Evolutionary conservation across 108 stramenopile species (phyloP).

Genomic region (Mayamaea pseudoterrestris): DNA sequence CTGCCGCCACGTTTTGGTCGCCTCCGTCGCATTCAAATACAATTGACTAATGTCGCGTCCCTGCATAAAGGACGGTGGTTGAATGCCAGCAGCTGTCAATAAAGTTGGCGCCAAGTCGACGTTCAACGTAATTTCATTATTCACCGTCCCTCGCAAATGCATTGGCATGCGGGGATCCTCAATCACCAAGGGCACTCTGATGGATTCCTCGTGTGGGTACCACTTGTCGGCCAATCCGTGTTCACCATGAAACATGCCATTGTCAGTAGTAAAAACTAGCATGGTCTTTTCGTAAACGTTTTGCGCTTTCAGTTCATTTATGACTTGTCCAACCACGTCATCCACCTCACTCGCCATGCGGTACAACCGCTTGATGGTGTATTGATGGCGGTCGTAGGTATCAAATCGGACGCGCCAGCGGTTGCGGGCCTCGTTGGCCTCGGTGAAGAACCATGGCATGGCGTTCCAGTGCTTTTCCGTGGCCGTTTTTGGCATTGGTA

Average conservation of each 20-base stretch:
- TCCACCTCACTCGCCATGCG: conserved; percentile 75
- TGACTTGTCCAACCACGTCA: conserved; percentile 36
- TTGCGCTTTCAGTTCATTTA: conserved; percentile 43
- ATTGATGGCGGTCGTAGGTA: conserved; percentile 45
- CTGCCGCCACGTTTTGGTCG: conserved; percentile 49
- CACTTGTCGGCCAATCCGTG: conserved; percentile 41
- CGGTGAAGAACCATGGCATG: conserved; percentile 26
- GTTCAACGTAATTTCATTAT: conserved; percentile 64
- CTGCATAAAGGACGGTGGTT: conserved; percentile 43
- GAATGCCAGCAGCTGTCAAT: conserved; percentile 43
- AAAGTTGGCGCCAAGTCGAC: conserved; percentile 75
- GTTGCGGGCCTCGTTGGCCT: conserved; percentile 50
- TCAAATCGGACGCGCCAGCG: conserved; percentile 57
- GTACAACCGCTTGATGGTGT: conserved; percentile 49
- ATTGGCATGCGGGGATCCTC: conserved; percentile 66
- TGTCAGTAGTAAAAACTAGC: conserved; percentile 76
- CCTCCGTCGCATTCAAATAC: conserved; percentile 21
- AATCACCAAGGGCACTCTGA: conserved; percentile 68
- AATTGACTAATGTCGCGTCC: conserved; percentile 63
- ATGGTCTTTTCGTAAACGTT: conserved; percentile 46
- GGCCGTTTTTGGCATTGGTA: conserved; percentile 38
- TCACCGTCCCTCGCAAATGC: conserved; percentile 27
- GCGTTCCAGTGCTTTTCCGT: conserved; percentile 17
- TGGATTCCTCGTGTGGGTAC: conserved; percentile 70
- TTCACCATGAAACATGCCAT: conserved; percentile 60